These are phyloP conservation scores for Saccharomyces mikatae DNA, from an alignment of 805 yeast species.

Conservation along the genomic window DNA sequence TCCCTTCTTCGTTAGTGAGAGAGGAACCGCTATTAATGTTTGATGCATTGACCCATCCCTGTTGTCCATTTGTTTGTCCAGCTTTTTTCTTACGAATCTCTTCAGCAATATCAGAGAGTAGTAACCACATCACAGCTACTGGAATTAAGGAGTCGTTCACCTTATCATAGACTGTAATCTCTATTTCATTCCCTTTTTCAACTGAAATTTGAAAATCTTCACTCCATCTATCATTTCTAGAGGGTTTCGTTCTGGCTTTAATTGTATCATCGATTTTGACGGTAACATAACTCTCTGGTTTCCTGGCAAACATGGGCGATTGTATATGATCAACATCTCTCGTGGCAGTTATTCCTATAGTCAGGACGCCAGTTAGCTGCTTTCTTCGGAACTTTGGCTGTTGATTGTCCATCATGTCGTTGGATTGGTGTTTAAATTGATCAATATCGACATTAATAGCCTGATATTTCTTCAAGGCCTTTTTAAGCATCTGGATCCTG, in stretches of 20 bases:
- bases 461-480: conserved; percentile 78
- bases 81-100: conserved; percentile 88
- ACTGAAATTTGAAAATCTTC: conserved; percentile 76
- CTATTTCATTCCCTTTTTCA: conserved; percentile 88
- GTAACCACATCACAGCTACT: conserved; percentile 87
- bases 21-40: conserved; percentile 31
- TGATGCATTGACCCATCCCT: conserved; percentile 87
- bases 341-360: conserved; percentile 64
- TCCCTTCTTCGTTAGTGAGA: conserved; percentile 10
- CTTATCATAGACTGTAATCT: conserved; percentile 79
- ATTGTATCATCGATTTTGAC: conserved; percentile 86
- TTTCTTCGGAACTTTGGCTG: conserved; percentile 72
- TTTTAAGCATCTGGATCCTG: conserved; percentile 74
- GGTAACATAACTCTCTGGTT: conserved; percentile 70
- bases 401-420: conserved; percentile 49
- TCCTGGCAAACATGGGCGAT: conserved; percentile 66
- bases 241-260: conserved; percentile 63
- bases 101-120: conserved; percentile 86
- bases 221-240: conserved; percentile 71
- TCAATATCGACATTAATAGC: conserved; percentile 69
- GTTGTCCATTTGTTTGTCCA: conserved; percentile 56
- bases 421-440: conserved; percentile 52
- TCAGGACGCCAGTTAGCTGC: conserved; percentile 74
- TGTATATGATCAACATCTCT: conserved; percentile 91
- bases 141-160: conserved; percentile 61